phyloP scores from a whole-genome alignment of 306 rosid species.

The Prosopis cineraria region DNA sequence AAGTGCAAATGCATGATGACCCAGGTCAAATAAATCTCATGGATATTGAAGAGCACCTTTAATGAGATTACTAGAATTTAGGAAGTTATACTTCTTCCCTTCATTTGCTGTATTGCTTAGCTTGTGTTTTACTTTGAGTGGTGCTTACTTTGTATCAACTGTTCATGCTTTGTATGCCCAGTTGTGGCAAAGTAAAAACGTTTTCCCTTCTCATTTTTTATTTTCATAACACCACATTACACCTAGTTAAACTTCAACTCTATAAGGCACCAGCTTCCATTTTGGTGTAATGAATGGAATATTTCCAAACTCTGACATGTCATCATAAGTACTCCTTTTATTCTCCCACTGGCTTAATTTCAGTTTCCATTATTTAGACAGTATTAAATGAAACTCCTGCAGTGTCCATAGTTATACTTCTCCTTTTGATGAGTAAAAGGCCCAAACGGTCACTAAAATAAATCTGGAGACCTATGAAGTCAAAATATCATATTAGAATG shows the following conservation, averaged over 20 bases:
- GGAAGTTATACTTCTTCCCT: not conserved
- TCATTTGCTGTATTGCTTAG: not conserved
- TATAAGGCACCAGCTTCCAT: not conserved
- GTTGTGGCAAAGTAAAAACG: not conserved
- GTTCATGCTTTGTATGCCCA: not conserved
- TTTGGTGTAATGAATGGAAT: not conserved
- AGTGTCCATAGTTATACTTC: not conserved
- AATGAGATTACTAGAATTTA: not conserved
- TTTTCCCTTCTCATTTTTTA: not conserved
- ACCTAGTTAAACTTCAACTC: not conserved
- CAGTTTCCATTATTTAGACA: not conserved
- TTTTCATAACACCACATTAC: not conserved
- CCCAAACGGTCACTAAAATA: not conserved
- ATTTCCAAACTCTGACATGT: constrained; percentile 5
- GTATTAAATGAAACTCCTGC: not conserved
- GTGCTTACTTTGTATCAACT: not conserved
- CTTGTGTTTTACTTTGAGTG: not conserved
- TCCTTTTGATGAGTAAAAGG: not conserved
- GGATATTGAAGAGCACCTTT: not conserved
- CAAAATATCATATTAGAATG: not conserved
- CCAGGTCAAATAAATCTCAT: not conserved
- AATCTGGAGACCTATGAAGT: not conserved
- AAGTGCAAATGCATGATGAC: not conserved
- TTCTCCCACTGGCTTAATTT: not conserved
- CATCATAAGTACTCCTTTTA: not conserved